Conservation (phyloP, 176 grass and related monocot species). For the Saccharum spontaneum region DNA sequence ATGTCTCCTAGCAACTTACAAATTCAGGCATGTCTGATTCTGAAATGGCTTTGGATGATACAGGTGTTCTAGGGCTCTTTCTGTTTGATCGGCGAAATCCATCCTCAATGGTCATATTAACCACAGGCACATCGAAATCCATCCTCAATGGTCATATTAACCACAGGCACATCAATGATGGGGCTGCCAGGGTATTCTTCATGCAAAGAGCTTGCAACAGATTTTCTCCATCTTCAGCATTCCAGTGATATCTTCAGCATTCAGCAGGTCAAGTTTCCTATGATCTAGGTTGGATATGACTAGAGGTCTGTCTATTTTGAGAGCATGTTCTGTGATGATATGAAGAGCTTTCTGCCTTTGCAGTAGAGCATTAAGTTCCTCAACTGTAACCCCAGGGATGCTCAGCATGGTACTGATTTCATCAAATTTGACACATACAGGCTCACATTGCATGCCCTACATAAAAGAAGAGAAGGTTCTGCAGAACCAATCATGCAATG, state of each 20-base stretch:
- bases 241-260: constrained; percentile 17
- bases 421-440: constrained; percentile 23
- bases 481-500: background rate
- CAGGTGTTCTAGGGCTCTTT: background rate
- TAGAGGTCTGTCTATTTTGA: constrained; percentile 25
- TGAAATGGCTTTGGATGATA: constrained; percentile 19
- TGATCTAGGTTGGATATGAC: constrained; percentile 36
- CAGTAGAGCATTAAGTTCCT: constrained; percentile 18
- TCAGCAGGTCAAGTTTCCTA: constrained; percentile 12
- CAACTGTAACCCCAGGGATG: background rate
- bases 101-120: constrained; percentile 11
- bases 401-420: background rate
- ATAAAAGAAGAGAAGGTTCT: background rate
- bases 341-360: constrained; percentile 30
- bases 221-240: constrained; percentile 20
- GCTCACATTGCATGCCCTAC: background rate
- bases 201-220: constrained; percentile 39
- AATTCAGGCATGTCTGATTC: constrained; percentile 34
- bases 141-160: no score
- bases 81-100: background rate
- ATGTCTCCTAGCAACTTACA: constrained; percentile 21
- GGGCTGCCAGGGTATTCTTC: constrained; percentile 16
- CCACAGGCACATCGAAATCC: no score
- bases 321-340: constrained; percentile 27
- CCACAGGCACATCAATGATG: constrained; percentile 19